phyloP scores from a whole-genome alignment of 306 rosid genomes.

The Gastrolobium bilobum region DNA sequence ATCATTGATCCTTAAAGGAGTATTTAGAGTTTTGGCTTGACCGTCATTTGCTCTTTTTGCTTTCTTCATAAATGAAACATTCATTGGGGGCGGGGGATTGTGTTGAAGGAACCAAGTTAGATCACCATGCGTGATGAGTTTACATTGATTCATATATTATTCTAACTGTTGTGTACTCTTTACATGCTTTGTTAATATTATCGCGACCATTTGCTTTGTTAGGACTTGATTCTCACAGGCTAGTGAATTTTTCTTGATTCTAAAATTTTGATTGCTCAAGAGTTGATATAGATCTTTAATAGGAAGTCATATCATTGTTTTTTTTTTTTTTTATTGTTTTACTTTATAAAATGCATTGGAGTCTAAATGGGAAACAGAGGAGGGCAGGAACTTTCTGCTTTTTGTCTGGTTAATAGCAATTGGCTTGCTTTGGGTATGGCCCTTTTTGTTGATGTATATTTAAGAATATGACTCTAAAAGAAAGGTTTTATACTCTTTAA shows the following conservation, averaged over 20 bases:
- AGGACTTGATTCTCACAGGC: neutral
- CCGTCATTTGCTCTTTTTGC: no score
- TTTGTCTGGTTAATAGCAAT: neutral
- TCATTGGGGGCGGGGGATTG: no score
- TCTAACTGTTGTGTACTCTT: neutral
- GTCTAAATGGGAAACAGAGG: neutral
- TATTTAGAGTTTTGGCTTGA: no score
- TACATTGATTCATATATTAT: neutral
- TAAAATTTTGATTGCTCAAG: neutral
- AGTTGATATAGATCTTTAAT: neutral
- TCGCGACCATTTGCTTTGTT: neutral
- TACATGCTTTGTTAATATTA: neutral
- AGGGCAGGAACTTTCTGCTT: neutral
- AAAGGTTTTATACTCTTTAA: neutral
- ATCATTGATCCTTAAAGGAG: no score
- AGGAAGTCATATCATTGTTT: neutral
- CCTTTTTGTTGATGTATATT: neutral
- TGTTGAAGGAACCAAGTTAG: no score
- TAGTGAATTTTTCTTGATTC: neutral
- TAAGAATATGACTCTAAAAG: neutral
- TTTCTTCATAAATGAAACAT: no score
- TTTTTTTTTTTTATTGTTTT: no score
- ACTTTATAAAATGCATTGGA: neutral
- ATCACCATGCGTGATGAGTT: neutral
- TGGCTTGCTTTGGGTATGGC: constrained; percentile 4